Base-by-base conservation (phyloP, 2,329 filamentous ascomycete species). In the Fusarium decemcellulare region DNA sequence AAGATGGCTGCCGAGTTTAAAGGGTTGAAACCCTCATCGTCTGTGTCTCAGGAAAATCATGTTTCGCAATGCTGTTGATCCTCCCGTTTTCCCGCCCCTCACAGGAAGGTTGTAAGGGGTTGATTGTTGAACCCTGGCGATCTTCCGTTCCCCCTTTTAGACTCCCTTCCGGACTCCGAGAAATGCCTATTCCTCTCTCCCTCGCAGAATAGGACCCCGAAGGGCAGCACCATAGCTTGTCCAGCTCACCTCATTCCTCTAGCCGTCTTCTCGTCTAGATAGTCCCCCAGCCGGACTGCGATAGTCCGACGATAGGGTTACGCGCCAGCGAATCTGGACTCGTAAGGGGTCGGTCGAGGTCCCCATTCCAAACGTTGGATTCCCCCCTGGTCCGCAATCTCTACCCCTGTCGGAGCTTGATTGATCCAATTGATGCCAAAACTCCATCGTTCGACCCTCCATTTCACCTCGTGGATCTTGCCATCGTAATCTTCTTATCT, bases 401-500 rank as follows among this genome's bases (percentile, higher is more conserved):
- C 63, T 53, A 18, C 36, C 10, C 32, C 59, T 55, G 70, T 59
- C 50, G 55, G 67, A 70, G 51, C 63, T 68, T 70, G 43, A 67
- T 70, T 65, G 59, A 58, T 43, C 39, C 63, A 70, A 58, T 68
- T 62, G 66, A 70, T 67, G 44, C 55, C 32, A 56, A 59, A 23
- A 39, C 67, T 12, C 23, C n/a, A 42, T 53, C 53, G 36, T 59
- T 23, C 39, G 53, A 51, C 51, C 60, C 27, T 36, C 29, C 29
- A 50, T 50, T 58, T 46, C 44, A 48, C 48, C 54, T 57, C 54
- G 43, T 40, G 39, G 34, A 57, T 67, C 50, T 52, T 52, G 50
- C 47, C 57, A 37, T 42, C 23, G 34, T 36, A 55, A 69, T 52
- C 61, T 66, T 66, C 47, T 66, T 53, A 60, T 46, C 57, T 61